Evolutionary conservation across 73 alveolate species (phyloP).

Genomic region (Paramecium caudatum): DNA sequence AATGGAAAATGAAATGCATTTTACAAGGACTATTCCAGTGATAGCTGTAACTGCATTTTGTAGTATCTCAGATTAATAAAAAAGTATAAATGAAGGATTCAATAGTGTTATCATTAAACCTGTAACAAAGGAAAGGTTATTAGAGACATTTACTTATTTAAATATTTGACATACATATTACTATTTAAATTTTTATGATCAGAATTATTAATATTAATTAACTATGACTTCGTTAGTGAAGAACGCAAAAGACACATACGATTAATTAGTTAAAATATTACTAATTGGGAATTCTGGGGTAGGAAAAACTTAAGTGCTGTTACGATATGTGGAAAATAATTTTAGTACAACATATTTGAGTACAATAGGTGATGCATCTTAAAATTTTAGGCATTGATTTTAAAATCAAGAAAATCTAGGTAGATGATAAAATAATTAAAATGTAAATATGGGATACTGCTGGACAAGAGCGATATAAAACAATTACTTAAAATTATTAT

Average conservation of each 20-base stretch:
- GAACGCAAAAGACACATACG: conserved; percentile 59
- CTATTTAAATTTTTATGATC: no score
- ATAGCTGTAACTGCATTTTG: conserved; percentile 59
- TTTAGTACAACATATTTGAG: conserved; percentile 86
- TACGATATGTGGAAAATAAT: conserved; percentile 53
- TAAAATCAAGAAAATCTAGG: conserved; percentile 82
- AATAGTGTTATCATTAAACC: conserved; percentile 32
- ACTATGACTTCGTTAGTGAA: conserved; percentile 7
- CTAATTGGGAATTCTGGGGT: conserved; percentile 62
- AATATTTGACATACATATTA: conserved; percentile 2
- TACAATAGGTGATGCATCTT: conserved; percentile 80
- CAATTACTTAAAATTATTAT: conserved; percentile 78
- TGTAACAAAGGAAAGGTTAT: not conserved
- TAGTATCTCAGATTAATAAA: conserved; percentile 49
- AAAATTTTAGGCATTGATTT: conserved; percentile 85
- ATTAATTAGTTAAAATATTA: conserved; percentile 65
- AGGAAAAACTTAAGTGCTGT: conserved; percentile 28
- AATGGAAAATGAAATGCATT: conserved; percentile 6
- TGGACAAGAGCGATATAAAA: conserved; percentile 76
- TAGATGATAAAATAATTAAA: conserved; percentile 36
- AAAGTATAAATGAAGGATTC: conserved; percentile 53
- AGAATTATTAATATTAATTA: no score
- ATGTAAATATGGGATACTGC: conserved; percentile 83
- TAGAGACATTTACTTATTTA: not conserved
- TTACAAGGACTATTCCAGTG: conserved; percentile 38